Conservation (phyloP, 1,284 basidiomycete genomes). For the Xanthoconium separans region DNA sequence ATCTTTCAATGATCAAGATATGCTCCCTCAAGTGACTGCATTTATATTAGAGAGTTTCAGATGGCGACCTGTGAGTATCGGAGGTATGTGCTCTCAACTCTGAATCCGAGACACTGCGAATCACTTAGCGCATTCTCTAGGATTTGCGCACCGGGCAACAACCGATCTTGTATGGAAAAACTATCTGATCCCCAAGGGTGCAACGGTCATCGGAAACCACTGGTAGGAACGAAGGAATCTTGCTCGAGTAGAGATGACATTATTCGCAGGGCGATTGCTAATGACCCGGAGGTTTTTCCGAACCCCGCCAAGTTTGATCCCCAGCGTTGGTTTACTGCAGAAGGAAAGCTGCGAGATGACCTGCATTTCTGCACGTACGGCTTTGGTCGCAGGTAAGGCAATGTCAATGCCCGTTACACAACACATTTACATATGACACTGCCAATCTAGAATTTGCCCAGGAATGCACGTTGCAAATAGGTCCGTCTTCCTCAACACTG, state of each 20-base stretch:
- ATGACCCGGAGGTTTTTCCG: slow-evolving; percentile 6
- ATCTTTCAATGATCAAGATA: background rate
- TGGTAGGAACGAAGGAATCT: too few species aligned
- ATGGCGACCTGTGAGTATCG: slow-evolving; percentile 1
- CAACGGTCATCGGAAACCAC: slow-evolving; percentile 8
- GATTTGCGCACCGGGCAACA: slow-evolving; percentile 3
- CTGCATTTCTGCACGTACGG: slow-evolving; percentile 56
- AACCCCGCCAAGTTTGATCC: slow-evolving; percentile 4
- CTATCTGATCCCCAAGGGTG: slow-evolving; percentile 6
- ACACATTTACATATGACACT: too few species aligned
- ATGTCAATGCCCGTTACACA: background rate
- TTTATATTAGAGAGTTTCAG: slow-evolving; percentile 3
- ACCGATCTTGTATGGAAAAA: slow-evolving; percentile 6
- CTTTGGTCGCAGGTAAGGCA: slow-evolving; percentile 50
- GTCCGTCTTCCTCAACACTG: slow-evolving; percentile 27
- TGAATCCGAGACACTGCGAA: too few species aligned
- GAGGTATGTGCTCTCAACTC: too few species aligned
- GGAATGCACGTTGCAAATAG: too few species aligned
- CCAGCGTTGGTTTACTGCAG: slow-evolving; percentile 20
- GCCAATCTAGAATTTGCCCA: slow-evolving; percentile 21
- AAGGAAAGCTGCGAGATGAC: slow-evolving; percentile 51
- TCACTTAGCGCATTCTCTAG: too few species aligned
- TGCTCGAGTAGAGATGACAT: background rate
- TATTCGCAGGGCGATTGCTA: slow-evolving; percentile 10
- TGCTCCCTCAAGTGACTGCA: slow-evolving; percentile 1